Base-by-base conservation (phyloP, 2,329 filamentous ascomycete species). In the Ascochyta fabae region DNA sequence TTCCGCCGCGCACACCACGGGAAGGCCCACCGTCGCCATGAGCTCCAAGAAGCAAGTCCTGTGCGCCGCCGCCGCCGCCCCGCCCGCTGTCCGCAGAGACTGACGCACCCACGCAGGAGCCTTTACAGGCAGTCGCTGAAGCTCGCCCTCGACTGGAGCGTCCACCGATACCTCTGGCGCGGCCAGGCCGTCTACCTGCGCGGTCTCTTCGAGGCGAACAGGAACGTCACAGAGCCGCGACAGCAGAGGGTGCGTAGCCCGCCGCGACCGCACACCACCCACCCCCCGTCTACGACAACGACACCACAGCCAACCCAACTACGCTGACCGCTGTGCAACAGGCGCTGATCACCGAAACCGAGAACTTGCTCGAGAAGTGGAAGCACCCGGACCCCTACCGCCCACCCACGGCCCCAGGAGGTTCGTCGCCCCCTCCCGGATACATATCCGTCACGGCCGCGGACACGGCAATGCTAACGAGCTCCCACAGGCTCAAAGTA, bases 341-440 rank as follows among this genome's bases (percentile, higher is more conserved):
- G 95, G 87, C 86, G 45, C 78, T 99, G 55, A 84, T 98, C 64
- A 86, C 87, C 59, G 92, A 97, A 79, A 94, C 95, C 4, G 93
- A 98, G 77, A 89, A 89, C 66, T 75, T 97, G 56, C 81, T 99
- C 60, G 87, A 95, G 71, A 90, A 88, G 77, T 99, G 94, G 94
- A 98, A 98, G 80, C 95, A 99, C 73, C 95, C 95, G 3, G 95
- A 99, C 76, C 93, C 95, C 29, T 98, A 96, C 76, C 83, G 86
- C 66, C 86, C 89, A 63, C 95, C 95, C 13, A 96, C 92, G 38
- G 94, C 95, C 35, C 95, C 95, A 10, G 95, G 95, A 84, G 95
- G 94, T 95, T 84, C 48, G 65, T 61, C 55, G 33, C 53, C 50
- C 48, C 36, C 35, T 35, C 47, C 40, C 64, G 61, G 62, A 66